These are phyloP conservation scores for Suillus decipiens DNA, from an alignment of 768 basidiomycete species.

Conservation along the genomic window DNA sequence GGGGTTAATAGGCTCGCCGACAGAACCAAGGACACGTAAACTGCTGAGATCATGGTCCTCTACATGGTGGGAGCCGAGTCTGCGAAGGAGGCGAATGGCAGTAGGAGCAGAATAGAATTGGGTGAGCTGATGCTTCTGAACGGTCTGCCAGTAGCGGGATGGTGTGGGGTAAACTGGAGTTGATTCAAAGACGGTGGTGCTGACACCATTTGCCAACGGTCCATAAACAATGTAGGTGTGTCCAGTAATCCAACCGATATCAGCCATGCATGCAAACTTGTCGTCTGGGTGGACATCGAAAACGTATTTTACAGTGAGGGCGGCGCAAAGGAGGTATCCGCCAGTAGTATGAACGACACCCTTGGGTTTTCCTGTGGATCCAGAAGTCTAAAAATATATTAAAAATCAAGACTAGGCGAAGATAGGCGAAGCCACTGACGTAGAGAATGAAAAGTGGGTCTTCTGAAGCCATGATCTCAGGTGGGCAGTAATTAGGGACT, in stretches of 20 bases:
- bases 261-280: conserved; percentile 97
- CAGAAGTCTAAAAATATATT: conserved; percentile 67
- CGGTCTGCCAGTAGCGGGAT: conserved; percentile 95
- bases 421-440: conserved; percentile 50
- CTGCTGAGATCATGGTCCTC: conserved; percentile 78
- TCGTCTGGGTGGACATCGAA: conserved; percentile 98
- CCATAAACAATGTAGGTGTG: conserved; percentile 98
- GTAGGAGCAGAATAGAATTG: conserved; percentile 96
- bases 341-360: conserved; percentile 91
- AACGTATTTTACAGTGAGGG: conserved; percentile 93
- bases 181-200: conserved; percentile 92
- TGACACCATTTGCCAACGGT: conserved; percentile 81
- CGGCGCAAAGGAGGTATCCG: conserved; percentile 90
- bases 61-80: conserved; percentile 85
- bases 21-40: conserved; percentile 86
- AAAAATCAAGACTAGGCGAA: conserved; percentile 10
- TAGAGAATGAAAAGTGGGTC: conserved; percentile 99
- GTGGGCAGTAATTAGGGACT: conserved; percentile 87
- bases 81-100: conserved; percentile 89
- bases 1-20: conserved; percentile 98
- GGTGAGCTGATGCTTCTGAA: conserved; percentile 89
- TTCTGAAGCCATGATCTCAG: conserved; percentile 86
- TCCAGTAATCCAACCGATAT: conserved; percentile 98
- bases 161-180: conserved; percentile 97
- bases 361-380: conserved; percentile 95